Conservation (phyloP, 2,329 filamentous ascomycete genomes). For the Paecilomyces niveus region DNA sequence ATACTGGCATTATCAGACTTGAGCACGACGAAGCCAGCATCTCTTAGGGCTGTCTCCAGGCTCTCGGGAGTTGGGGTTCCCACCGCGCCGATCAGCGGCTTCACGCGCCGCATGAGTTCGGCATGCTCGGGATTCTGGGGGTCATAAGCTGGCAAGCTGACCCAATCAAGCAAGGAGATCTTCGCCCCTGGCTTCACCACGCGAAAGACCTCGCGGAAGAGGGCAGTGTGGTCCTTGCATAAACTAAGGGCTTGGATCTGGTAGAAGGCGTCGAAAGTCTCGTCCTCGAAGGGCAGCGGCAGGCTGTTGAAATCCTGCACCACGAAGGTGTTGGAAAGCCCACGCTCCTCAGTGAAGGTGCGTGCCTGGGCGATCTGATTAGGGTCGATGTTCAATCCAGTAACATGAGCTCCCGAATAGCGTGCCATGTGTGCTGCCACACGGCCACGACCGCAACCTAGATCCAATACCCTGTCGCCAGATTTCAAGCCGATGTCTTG, state of each 20-base stretch:
- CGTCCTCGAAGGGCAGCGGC: constrained; percentile 45
- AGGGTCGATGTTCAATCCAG: constrained; percentile 49
- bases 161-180: constrained; percentile 48
- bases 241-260: constrained; percentile 53
- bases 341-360: constrained; percentile 38
- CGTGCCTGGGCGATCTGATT: constrained; percentile 45
- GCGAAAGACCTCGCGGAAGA: constrained; percentile 45
- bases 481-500: constrained; percentile 39
- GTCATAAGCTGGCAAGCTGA: constrained; percentile 46
- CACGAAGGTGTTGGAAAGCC: constrained; percentile 42
- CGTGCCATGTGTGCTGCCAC: constrained; percentile 49
- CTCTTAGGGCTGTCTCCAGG: constrained; percentile 40
- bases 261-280: constrained; percentile 47
- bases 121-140: constrained; percentile 40
- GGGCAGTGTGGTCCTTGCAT: constrained; percentile 41
- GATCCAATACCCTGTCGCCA: constrained; percentile 44
- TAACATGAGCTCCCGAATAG: constrained; percentile 41
- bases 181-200: constrained; percentile 46
- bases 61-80: constrained; percentile 46
- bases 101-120: constrained; percentile 48
- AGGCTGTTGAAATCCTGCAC: constrained; percentile 47
- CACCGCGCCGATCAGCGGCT: constrained; percentile 50
- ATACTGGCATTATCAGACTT: constrained; percentile 48
- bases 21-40: constrained; percentile 43
- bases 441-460: constrained; percentile 48